Percentiles rank a stretch among this genome's conserved stretches.
These are phyloP conservation scores for Smittium mucronatum DNA, from an alignment of 371 early-diverging fungal species.

Conservation along the genomic window DNA sequence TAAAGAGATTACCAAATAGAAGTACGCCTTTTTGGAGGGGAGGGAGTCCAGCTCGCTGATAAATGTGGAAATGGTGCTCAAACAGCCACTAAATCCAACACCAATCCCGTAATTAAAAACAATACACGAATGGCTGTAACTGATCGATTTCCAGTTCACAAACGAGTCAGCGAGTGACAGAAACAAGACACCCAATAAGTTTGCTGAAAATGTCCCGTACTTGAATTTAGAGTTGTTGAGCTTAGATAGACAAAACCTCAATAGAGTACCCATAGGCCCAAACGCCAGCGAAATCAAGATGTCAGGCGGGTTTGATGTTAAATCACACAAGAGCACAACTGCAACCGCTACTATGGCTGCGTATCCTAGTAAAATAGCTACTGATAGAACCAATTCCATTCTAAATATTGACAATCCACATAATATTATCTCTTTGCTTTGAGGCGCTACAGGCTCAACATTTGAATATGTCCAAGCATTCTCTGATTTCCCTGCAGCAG, in stretches of 20 bases:
- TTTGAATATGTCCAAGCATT: too few species aligned
- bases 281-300: conserved; percentile 21
- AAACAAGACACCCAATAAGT: conserved; percentile 1
- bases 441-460: not conserved
- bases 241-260: conserved; percentile 53
- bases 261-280: conserved; percentile 38
- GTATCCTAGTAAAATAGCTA: conserved; percentile 19
- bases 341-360: conserved; percentile 17
- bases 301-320: conserved; percentile 16
- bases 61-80: conserved; percentile 9
- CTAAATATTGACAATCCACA: not conserved
- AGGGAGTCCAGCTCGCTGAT: conserved; percentile 23
- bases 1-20: not conserved
- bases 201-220: not conserved
- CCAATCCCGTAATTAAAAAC: not conserved
- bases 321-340: conserved; percentile 15
- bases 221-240: not conserved
- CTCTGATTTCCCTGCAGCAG: not conserved
- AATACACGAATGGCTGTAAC: not conserved
- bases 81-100: conserved; percentile 8
- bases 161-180: not conserved
- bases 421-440: not conserved
- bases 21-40: conserved; percentile 15
- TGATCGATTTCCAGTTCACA: not conserved
- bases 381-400: conserved; percentile 2